Evolutionary conservation across 163 green algal genomes (phyloP).

Genomic region (Chlorella variabilis): DNA sequence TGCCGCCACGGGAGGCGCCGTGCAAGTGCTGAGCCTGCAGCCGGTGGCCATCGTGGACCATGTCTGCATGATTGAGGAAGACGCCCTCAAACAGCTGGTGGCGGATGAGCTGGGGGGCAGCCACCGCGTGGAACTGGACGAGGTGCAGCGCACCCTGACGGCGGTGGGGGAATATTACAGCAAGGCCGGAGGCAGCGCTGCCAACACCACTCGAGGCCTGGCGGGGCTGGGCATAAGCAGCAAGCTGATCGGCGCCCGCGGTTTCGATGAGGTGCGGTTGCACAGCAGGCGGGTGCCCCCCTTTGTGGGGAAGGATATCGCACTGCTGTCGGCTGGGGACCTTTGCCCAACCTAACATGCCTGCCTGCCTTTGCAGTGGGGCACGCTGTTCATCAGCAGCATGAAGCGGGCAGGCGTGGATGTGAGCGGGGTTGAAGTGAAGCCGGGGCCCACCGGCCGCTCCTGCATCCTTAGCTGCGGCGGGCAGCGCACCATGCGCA

Average conservation of each 20-base stretch:
- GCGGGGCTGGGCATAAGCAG: slow-evolving; percentile 55
- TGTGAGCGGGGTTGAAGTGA: slow-evolving; percentile 16
- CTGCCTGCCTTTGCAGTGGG: slow-evolving; percentile 42
- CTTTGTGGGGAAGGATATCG: background rate
- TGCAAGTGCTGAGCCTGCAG: slow-evolving; percentile 52
- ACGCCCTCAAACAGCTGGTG: slow-evolving; percentile 38
- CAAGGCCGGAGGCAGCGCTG: slow-evolving; percentile 60
- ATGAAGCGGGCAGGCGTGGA: slow-evolving; percentile 64
- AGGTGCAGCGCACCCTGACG: slow-evolving; percentile 43
- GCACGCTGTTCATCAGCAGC: slow-evolving; percentile 62
- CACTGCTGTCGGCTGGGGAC: background rate
- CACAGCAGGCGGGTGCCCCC: background rate
- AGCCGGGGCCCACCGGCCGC: slow-evolving; percentile 49
- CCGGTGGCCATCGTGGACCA: slow-evolving; percentile 63
- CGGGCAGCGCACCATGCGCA: slow-evolving; percentile 76
- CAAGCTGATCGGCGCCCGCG: slow-evolving; percentile 59
- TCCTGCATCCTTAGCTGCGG: slow-evolving; percentile 64
- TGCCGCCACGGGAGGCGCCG: too few relatives aligned
- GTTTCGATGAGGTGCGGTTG: slow-evolving; percentile 58
- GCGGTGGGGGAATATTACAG: slow-evolving; percentile 54
- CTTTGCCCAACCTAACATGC: background rate
- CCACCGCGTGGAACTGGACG: slow-evolving; percentile 36
- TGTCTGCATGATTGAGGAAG: slow-evolving; percentile 43
- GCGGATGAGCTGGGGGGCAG: slow-evolving; percentile 40
- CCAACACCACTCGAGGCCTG: slow-evolving; percentile 61